Base-by-base conservation (phyloP, 768 basidiomycete species). In the Phaeotremella skinneri region DNA sequence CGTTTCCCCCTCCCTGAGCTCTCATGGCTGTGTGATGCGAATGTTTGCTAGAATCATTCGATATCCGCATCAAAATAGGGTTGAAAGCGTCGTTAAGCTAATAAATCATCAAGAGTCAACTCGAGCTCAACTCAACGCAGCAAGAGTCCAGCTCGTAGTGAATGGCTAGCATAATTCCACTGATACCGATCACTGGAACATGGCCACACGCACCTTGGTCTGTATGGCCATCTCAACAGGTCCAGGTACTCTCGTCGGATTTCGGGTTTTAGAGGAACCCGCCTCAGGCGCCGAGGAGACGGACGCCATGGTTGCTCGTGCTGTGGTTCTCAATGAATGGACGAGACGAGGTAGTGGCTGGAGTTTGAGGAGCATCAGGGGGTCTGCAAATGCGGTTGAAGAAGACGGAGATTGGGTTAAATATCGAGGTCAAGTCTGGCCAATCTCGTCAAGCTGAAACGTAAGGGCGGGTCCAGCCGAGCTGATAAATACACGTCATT, bases 21-120 rank as follows among this genome's bases (percentile, higher is more conserved):
- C 73, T 43, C 80, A 81, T 81, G 0, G 80, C 75, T 0, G 77
- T 67, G 51, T 81, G 80, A 60, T 78, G 76, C 3, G 74, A 52
- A 58, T 78, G 78, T 63, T 77, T 76, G 6, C 62, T 64, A 1
- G 75, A 76, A 59, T 81, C 80, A 63, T 81, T 81, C 14, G 64
- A 61, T 50, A 81, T 75, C 32, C 68, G 49, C 47, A 81, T 59
- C 11, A 74, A 48, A 1, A 60, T 42, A 6, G 80, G 80, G 21
- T 69, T 32, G 29, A 80, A 68, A 9, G 65, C 57, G 7, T 76
- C 72, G 34, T 74, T 69, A 16, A 81, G 68, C 80, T 81, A 37
- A 0, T 25, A 20, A 3, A 23, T 14, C 31, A 49, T 60, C 37
- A 45, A 37, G n/a, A 62, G 53, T 21, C 25, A 26, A 25, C 30